Evolutionary conservation across 2,329 filamentous ascomycete genomes (phyloP), one percentile per base, ranked within the genome.

Genomic region (Seiridium unicorne): DNA sequence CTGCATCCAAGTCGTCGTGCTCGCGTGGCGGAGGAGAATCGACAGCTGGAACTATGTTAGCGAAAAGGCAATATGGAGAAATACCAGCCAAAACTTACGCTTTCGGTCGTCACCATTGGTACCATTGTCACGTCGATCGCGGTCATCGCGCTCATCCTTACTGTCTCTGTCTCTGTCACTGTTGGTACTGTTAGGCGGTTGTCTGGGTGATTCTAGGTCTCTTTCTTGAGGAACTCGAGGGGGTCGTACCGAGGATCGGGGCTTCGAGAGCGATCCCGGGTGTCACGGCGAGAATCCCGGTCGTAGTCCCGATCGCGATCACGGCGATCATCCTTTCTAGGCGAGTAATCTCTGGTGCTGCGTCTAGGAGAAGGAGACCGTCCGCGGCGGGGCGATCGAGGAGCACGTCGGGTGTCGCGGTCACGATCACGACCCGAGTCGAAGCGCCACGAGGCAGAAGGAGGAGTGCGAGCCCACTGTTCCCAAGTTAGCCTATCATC

Each of bases 391-490:
- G 86, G 86, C 68, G 87, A 86, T 57, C 86, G 85, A 66, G 81
- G 84, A 61, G 82, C 74, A 65, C 77, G 83, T 65, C 80, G 82
- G 61, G 73, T 70, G 32, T 73, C 75, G 65, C 79, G 76, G 64
- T 89, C 87, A 65, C 88, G 90, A 70, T 92, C 90, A 71, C 90
- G 88, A 62, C 93, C 94, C 67, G 92, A 93, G 77, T 97, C 95
- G 74, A 99, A 99, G 63, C 95, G 91, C 95, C 95, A 99, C 36
- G 93, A 98, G 57, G 95, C 95, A 67, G 95, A 98, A 55, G 95
- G 95, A 70, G 95, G 95, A 71, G 95, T 99, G 70, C 95, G 92
- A 70, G 95, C 95, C 95, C 95, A 99, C 95, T 99, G 65, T n/a
- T 61, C 4, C 51, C 38, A 36, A 31, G 60, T 69, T 57, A 67